phyloP scores from a whole-genome alignment of 2,329 filamentous ascomycete genomes.

The Aspergillus sojae region DNA sequence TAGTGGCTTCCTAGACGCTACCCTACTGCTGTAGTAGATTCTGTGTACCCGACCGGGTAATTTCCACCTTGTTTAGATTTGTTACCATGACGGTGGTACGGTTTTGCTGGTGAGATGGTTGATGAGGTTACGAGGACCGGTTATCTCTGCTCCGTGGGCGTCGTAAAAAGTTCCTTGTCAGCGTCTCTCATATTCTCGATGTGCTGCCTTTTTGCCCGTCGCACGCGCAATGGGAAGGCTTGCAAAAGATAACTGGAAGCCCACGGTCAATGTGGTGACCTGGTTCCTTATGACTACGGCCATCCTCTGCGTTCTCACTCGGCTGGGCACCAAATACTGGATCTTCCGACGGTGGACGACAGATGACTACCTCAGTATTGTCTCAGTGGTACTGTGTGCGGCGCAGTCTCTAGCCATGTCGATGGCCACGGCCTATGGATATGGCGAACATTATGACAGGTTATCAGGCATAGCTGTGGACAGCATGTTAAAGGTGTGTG shows the following conservation, averaged over 20 bases:
- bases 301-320: constrained; percentile 27
- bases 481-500: constrained; percentile 24
- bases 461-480: constrained; percentile 13
- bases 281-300: constrained; percentile 32
- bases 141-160: neutral
- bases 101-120: neutral
- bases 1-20: neutral
- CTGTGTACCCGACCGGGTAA: neutral
- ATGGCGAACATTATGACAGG: constrained; percentile 23
- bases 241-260: constrained; percentile 3
- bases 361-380: constrained; percentile 10
- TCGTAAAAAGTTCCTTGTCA: neutral
- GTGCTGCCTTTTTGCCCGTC: neutral
- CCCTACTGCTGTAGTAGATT: neutral
- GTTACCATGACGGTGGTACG: neutral
- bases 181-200: neutral
- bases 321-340: constrained; percentile 28
- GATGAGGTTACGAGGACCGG: neutral
- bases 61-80: neutral
- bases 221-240: constrained; percentile 2
- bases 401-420: constrained; percentile 27
- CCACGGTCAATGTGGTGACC: constrained; percentile 28
- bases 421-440: constrained; percentile 24
- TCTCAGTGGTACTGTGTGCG: constrained; percentile 6
- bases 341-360: constrained; percentile 21